Conservation (phyloP, 441 rosid species). For the Cnidoscolus chayamansa region DNA sequence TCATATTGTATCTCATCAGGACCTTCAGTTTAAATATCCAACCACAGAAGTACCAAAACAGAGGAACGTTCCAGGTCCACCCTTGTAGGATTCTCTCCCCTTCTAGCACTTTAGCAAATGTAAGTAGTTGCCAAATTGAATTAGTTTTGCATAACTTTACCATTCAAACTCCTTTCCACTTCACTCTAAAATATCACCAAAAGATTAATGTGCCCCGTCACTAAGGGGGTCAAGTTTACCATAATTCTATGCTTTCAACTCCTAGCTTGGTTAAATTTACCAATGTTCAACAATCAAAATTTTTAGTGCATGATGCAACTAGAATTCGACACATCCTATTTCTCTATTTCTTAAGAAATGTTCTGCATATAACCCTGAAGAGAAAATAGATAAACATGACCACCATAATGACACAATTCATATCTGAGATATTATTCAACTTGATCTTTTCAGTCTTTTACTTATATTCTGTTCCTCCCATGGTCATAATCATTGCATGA, state of each 20-base stretch:
- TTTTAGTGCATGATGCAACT: background rate
- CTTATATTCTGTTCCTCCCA: too few species aligned
- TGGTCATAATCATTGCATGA: too few species aligned
- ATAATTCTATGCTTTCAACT: too few species aligned
- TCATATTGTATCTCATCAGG: background rate
- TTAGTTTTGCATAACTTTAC: background rate
- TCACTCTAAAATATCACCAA: background rate
- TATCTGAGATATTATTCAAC: too few species aligned
- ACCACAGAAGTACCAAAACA: background rate
- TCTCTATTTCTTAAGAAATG: background rate
- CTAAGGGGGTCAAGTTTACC: too few species aligned
- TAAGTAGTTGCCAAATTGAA: background rate
- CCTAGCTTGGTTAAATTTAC: background rate
- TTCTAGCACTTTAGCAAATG: background rate
- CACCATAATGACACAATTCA: too few species aligned
- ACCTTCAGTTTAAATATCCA: background rate
- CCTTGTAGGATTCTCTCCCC: too few species aligned
- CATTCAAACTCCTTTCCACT: background rate
- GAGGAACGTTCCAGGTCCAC: background rate
- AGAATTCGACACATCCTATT: background rate
- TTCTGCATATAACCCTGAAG: too few species aligned
- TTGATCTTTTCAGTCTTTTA: too few species aligned
- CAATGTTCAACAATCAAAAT: background rate
- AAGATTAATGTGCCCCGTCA: too few species aligned
- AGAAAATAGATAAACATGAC: too few species aligned